A percentile compares a stretch with the other conserved stretches of the same genome.
phyloP scores from a whole-genome alignment of 495 filamentous ascomycete genomes.

The Daldinia grandis region DNA sequence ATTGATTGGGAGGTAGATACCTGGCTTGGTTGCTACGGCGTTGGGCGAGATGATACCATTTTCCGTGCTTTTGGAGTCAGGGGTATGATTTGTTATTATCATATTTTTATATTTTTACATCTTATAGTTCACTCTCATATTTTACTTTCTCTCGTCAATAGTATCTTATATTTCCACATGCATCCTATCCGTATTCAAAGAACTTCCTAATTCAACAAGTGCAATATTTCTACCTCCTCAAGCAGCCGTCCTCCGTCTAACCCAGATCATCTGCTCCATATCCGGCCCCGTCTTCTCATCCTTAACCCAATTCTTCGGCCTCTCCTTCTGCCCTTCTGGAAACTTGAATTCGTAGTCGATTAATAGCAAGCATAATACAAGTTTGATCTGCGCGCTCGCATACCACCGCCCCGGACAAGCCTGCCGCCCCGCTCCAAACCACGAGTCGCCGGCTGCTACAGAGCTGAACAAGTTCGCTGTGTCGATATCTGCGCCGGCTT shows the following conservation, averaged over 20 bases:
- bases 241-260: not conserved
- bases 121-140: not conserved
- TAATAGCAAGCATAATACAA: not conserved
- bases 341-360: not conserved
- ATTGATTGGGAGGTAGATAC: too few species aligned
- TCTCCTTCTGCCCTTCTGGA: not conserved
- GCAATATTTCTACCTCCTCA: not conserved
- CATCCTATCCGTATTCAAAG: not conserved
- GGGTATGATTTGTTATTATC: too few species aligned
- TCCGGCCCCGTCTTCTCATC: conserved; percentile 1
- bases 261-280: conserved; percentile 7
- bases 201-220: not conserved
- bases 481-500: not conserved
- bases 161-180: not conserved
- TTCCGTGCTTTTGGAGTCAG: not conserved
- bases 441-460: not conserved
- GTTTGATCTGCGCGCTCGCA: conserved; percentile 3
- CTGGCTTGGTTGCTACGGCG: not conserved
- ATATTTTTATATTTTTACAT: too few species aligned
- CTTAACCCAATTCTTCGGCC: conserved; percentile 2
- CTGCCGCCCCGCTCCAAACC: not conserved
- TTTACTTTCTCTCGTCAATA: not conserved
- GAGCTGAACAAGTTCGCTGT: not conserved
- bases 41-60: not conserved
- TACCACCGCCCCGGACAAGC: conserved; percentile 4